Percentiles rank a stretch among this genome's conserved stretches.
phyloP scores from a whole-genome alignment of 768 basidiomycete species.

The Serendipita vermifera region DNA sequence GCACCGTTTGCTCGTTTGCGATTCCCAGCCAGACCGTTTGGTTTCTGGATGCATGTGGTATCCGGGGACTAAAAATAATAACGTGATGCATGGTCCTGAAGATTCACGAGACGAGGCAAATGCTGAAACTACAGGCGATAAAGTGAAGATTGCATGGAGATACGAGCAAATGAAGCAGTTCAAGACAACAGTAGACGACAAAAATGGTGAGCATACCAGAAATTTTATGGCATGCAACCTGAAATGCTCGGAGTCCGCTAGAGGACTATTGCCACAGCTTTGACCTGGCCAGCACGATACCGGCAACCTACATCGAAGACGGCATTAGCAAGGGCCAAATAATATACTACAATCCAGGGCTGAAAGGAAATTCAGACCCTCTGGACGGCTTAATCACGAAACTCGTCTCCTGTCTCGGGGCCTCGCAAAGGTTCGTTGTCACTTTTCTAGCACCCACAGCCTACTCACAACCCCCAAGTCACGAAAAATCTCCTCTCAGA shows the following conservation, averaged over 20 bases:
- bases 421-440: too few species aligned
- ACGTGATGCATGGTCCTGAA: slow-evolving; percentile 23
- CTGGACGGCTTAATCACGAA: too few species aligned
- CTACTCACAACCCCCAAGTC: too few species aligned
- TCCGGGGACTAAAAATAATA: slow-evolving; percentile 22
- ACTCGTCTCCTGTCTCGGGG: too few species aligned
- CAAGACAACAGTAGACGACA: slow-evolving; percentile 60
- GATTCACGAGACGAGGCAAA: slow-evolving; percentile 28
- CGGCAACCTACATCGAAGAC: slow-evolving; percentile 36
- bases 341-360: too few species aligned
- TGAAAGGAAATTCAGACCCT: too few species aligned
- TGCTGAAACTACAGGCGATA: slow-evolving; percentile 28
- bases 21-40: slow-evolving; percentile 43
- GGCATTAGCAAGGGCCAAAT: too few species aligned
- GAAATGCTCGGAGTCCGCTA: slow-evolving; percentile 24
- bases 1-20: slow-evolving; percentile 58
- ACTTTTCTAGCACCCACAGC: too few species aligned
- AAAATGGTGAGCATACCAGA: slow-evolving; percentile 23
- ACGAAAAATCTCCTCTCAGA: slow-evolving; percentile 30
- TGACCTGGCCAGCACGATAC: slow-evolving; percentile 56
- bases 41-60: slow-evolving; percentile 74
- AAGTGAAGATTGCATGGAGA: slow-evolving; percentile 94
- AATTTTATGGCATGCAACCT: neutral
- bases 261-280: slow-evolving; percentile 58
- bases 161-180: slow-evolving; percentile 91